Base-by-base conservation (phyloP, 1,284 basidiomycete species). In the Vanrija humicola region DNA sequence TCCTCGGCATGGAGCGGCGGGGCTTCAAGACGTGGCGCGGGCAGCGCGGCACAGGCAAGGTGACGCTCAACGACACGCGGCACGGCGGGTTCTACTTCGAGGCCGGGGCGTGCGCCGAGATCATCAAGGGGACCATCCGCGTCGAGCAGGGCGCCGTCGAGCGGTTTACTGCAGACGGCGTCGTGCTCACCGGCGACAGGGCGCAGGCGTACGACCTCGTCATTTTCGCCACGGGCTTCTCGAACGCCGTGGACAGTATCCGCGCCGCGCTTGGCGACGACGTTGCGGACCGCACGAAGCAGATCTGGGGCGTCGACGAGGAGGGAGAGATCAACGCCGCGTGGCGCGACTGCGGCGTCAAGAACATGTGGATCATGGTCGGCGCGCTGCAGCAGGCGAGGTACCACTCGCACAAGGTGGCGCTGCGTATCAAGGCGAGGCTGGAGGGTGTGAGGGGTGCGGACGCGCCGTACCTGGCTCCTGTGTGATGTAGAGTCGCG, bases 191-290 rank as follows among this genome's bases (percentile, higher is more conserved):
- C 23, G 67, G 61, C 10, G 64, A 50, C 1, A 55, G 65, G 7
- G 81, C 82, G 58, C 64, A 86, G 28, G 73, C 82, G 10, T 85
- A 83, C 14, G 87, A 89, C 66, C 80, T 86, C 7, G 80, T 89
- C 26, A 62, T 89, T 15, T 82, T 84, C 68, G 83, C 84, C 3
- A 86, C 84, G 9, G 85, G 85, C 79, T 85, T 66, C 54, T 57
- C 57, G 38, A 62, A 62, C 60, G 63, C 64, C 6, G 61, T 66
- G 46, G 68, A 72, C 28, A 77, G 80, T 14, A 72, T 84, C 34
- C 39, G 52, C 29, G 25, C 15, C 12, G 65, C 63, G 5, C 61
- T 81, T 19, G 80, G 80, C 0, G 77, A 83, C n/a, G 79, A 82
- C 10, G 71, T 83, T 9, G 79, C 77, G 3, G 68, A 77, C 21